Conservation (phyloP, 805 yeast genomes). For the Lipomyces starkeyi region DNA sequence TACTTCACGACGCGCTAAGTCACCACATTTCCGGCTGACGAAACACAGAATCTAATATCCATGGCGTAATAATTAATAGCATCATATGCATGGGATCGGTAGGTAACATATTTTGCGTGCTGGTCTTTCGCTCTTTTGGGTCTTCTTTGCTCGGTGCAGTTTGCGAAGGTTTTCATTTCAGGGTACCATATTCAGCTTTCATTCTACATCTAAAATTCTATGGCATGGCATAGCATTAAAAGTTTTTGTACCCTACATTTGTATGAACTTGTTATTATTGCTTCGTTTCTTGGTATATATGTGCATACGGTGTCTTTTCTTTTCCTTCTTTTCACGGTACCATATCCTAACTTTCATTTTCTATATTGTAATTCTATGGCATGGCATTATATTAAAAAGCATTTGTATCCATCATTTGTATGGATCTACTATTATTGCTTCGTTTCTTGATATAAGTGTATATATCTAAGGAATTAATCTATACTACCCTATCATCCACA, state of each 20-base stretch:
- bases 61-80: neutral
- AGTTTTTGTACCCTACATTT: too few relatives aligned
- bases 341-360: slow-evolving; percentile 1
- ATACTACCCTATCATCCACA: neutral
- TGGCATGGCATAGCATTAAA: too few relatives aligned
- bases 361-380: slow-evolving; percentile 1
- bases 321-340: slow-evolving; percentile 1
- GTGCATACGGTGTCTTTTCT: neutral
- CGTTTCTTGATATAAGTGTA: neutral
- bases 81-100: neutral
- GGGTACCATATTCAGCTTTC: too few relatives aligned
- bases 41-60: neutral
- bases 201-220: too few relatives aligned
- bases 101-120: neutral
- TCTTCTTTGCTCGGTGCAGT: neutral
- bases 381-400: neutral
- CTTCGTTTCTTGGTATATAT: too few relatives aligned
- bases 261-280: too few relatives aligned
- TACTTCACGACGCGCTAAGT: slow-evolving; percentile 22
- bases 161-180: too few relatives aligned
- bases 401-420: neutral
- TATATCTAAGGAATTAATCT: neutral
- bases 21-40: neutral
- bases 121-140: neutral
- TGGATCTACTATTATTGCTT: neutral